Conservation (phyloP, 495 filamentous ascomycete genomes). For the Talaromyces liani region DNA sequence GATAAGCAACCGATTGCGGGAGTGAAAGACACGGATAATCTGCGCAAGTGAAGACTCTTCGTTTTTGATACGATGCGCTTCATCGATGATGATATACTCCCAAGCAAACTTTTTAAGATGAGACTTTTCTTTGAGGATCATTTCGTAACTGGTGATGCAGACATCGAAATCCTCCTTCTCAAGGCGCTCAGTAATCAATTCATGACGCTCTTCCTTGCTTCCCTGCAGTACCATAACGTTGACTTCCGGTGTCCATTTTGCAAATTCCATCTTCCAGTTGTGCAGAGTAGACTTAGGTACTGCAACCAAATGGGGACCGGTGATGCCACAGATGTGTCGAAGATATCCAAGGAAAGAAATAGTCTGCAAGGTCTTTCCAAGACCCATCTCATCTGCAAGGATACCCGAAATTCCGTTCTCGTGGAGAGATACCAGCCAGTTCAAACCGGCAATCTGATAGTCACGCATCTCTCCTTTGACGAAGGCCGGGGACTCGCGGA, state of each 20-base stretch:
- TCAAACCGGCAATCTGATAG: slow-evolving; percentile 89
- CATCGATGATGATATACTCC: slow-evolving; percentile 99
- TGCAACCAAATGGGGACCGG: slow-evolving; percentile 85
- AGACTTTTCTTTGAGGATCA: slow-evolving; percentile 91
- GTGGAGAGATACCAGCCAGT: slow-evolving; percentile 97
- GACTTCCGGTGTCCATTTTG: slow-evolving; percentile 90
- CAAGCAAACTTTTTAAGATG: slow-evolving; percentile 97
- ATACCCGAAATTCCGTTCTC: slow-evolving; percentile 99
- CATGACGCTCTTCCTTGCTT: slow-evolving; percentile 84
- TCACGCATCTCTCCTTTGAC: slow-evolving; percentile 87
- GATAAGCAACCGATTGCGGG: slow-evolving; percentile 88
- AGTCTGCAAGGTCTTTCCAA: slow-evolving; percentile 92
- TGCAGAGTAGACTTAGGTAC: slow-evolving; percentile 98
- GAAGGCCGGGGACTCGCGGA: slow-evolving; percentile 85
- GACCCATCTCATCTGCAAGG: slow-evolving; percentile 93
- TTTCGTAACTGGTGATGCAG: slow-evolving; percentile 93
- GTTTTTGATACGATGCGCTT: slow-evolving; percentile 99
- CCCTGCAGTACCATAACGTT: slow-evolving; percentile 93
- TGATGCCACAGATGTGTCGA: slow-evolving; percentile 77
- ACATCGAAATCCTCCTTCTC: slow-evolving; percentile 90
- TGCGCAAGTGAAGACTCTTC: slow-evolving; percentile 96
- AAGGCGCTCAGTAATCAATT: slow-evolving; percentile 84
- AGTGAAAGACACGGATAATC: slow-evolving; percentile 95
- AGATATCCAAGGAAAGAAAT: slow-evolving; percentile 90
- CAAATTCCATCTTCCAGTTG: slow-evolving; percentile 96